Evolutionary conservation across 2,329 filamentous ascomycete species (phyloP).

Genomic region (Bipolaris zeicola): DNA sequence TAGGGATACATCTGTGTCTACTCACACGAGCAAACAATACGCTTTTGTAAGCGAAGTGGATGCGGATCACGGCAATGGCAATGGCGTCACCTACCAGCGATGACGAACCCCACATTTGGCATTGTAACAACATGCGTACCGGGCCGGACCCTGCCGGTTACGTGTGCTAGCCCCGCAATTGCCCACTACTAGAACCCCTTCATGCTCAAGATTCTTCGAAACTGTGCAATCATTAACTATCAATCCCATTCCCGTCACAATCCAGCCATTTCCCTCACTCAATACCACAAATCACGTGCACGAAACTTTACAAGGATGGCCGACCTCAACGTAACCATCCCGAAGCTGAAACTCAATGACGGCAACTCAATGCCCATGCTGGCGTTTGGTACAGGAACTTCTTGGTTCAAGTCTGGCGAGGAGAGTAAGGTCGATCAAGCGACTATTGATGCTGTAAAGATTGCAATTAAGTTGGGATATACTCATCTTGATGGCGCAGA

Average conservation of each 20-base stretch:
- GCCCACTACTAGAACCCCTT: neutral
- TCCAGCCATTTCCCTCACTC: neutral
- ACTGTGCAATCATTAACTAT: neutral
- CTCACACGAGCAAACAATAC: neutral
- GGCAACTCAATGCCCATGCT: constrained; percentile 74
- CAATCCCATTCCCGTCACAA: neutral
- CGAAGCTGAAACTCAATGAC: constrained; percentile 72
- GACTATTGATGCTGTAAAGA: constrained; percentile 61
- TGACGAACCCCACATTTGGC: constrained; percentile 14
- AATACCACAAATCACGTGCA: neutral
- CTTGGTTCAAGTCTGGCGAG: constrained; percentile 62
- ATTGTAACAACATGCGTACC: constrained; percentile 1
- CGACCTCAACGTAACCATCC: constrained; percentile 56
- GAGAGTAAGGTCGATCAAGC: constrained; percentile 62
- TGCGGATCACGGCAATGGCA: neutral
- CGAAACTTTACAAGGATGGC: constrained; percentile 41
- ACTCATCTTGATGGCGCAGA: constrained; percentile 77
- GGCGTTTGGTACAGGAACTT: constrained; percentile 74
- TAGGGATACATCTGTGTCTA: neutral
- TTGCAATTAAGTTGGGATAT: constrained; percentile 72
- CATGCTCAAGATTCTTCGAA: neutral
- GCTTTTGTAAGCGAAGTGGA: neutral
- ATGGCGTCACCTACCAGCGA: constrained; percentile 7
- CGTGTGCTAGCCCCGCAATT: neutral
- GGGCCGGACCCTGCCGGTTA: neutral